Base-by-base conservation (phyloP, 2,329 filamentous ascomycete genomes). In the Macrophomina pseudophaseolina region DNA sequence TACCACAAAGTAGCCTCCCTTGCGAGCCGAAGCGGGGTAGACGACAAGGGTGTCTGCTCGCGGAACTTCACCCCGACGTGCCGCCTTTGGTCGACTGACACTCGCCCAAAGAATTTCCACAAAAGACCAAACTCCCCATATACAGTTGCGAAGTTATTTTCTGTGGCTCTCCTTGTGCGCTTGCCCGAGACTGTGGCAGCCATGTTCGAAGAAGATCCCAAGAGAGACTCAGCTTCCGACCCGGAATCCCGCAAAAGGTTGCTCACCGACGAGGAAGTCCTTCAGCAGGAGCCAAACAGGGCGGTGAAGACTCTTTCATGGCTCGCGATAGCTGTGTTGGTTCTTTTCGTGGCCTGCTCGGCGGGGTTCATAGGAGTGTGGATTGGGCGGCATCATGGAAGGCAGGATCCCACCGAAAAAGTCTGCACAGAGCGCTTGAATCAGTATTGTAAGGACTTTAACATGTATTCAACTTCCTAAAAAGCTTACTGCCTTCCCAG, bases 401-500 rank as follows among this genome's bases (percentile, higher is more conserved):
- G 67, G 69, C 46, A 30, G 54, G 14, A 64, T 73, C 44, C 66
- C 69, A 49, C 33, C 12, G 74, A 76, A 53, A 60, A 69, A 0
- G 73, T 73, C 56, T 75, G 75, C 65, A 72, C 75, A 11, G 33
- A 70, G 54, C 71, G 75, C 52, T 68, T 74, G 28, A 75, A 74
- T 16, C 69, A 72, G 30, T 76, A 76, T 46, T 77, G 76, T 77
- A 69, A 62, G 73, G 67, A 40, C 6, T 14, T 46, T 8, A 5
- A 14, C 6, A 3, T 4, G 4, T 5, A 9, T 48, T n/a, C 28
- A 11, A 18, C 3, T 16, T 9, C 5, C 7, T 18, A 38, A 23
- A 23, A 23, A 5, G 12, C 35, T 71, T n/a, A 70, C 40, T 5
- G 7, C 66, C 6, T 11, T 11, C 30, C 12, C 42, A 76, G 77